A percentile compares a stretch with the other conserved stretches of the same genome.
Evolutionary conservation across 108 stramenopile species (phyloP).

Genomic region (Skeletonema menzelii): DNA sequence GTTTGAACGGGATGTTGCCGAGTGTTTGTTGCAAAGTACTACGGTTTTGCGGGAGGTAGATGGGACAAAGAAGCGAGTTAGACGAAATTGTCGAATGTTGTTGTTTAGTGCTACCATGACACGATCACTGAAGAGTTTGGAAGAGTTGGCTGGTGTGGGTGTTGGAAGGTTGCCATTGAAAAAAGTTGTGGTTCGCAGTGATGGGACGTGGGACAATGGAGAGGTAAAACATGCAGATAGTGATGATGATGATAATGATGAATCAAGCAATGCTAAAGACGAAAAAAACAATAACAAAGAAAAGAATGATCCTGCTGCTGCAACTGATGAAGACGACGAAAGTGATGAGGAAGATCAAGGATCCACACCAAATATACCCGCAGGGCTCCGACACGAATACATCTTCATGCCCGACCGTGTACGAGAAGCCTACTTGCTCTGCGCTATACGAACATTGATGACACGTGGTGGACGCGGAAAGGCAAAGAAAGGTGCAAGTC

Average conservation of each 20-base stretch:
- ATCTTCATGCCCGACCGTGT: conserved; percentile 93
- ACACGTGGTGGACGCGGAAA: conserved; percentile 73
- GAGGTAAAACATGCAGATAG: conserved; percentile 7
- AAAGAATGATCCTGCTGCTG: conserved; percentile 1
- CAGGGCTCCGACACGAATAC: conserved; percentile 91
- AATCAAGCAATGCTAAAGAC: conserved; percentile 11
- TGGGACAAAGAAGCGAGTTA: conserved; percentile 30
- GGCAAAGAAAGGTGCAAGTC: conserved; percentile 10
- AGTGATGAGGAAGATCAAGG: conserved; percentile 22
- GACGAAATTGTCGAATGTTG: conserved; percentile 86
- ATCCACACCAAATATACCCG: conserved; percentile 78
- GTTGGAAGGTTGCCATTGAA: conserved; percentile 64
- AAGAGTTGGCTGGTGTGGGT: conserved; percentile 79
- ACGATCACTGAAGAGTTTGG: conserved; percentile 71
- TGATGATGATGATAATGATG: conserved; percentile 10
- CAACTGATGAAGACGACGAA: conserved; percentile 26
- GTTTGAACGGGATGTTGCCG: conserved; percentile 91
- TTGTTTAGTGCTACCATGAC: conserved; percentile 98
- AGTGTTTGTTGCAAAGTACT: conserved; percentile 70
- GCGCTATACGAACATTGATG: conserved; percentile 75
- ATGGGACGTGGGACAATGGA: conserved; percentile 43
- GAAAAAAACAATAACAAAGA: conserved; percentile 20
- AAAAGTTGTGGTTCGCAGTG: conserved; percentile 68
- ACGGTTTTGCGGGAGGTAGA: conserved; percentile 18
- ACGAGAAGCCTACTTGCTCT: conserved; percentile 81